Percentiles rank a stretch among this genome's conserved stretches.
These are phyloP conservation scores for Exserohilum rostratum DNA, from an alignment of 2,329 filamentous ascomycete genomes.

Conservation along the genomic window DNA sequence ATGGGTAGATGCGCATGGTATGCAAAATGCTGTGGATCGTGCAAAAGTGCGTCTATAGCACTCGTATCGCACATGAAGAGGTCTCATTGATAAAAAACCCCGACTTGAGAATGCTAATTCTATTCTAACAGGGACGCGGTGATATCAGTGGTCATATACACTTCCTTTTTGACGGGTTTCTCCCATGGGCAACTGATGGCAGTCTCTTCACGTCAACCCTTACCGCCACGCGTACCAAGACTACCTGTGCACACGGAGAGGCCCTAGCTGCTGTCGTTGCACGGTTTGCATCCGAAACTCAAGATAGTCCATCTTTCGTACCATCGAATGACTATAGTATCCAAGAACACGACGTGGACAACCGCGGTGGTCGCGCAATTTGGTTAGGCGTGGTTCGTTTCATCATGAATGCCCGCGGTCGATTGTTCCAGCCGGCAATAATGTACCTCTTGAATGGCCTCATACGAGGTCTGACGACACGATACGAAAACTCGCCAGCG, in stretches of 20 bases:
- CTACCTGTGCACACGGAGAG: conserved; percentile 51
- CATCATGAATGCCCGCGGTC: conserved; percentile 42
- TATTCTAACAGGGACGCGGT: background rate
- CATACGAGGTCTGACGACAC: conserved; percentile 37
- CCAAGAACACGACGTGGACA: conserved; percentile 6
- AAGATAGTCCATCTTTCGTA: background rate
- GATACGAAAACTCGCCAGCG: background rate
- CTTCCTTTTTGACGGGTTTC: conserved; percentile 50
- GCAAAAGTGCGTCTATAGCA: too few relatives aligned
- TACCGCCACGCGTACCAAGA: conserved; percentile 31
- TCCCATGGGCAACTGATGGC: conserved; percentile 57
- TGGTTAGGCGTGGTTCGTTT: conserved; percentile 44
- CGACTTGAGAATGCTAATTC: background rate
- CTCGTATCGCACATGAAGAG: too few relatives aligned
- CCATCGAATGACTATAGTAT: background rate
- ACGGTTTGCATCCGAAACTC: conserved; percentile 31
- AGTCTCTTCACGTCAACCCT: conserved; percentile 52
- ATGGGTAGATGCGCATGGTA: too few relatives aligned
- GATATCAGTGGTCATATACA: conserved; percentile 12
- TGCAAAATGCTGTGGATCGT: too few relatives aligned
- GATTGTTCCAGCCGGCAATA: conserved; percentile 50
- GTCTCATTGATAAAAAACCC: too few relatives aligned
- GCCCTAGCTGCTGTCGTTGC: conserved; percentile 46
- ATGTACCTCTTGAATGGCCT: conserved; percentile 54
- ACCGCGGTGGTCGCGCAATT: conserved; percentile 21